These are phyloP conservation scores for Penicillium sp. DNA, from an alignment of 2,329 filamentous ascomycete species.

Conservation along the genomic window DNA sequence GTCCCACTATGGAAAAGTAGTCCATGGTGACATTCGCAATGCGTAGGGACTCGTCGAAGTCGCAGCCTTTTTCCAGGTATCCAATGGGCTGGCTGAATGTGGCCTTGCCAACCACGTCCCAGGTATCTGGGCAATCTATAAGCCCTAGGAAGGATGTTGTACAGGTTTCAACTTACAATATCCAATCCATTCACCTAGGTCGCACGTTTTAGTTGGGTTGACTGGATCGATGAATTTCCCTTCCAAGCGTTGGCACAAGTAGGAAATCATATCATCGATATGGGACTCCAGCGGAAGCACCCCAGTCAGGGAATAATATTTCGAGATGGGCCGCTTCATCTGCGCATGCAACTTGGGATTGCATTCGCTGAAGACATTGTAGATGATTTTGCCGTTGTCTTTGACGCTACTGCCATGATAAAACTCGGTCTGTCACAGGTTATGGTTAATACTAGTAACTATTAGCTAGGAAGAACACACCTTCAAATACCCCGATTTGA, in stretches of 20 bases:
- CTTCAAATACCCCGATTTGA: conserved; percentile 28
- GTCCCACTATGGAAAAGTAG: conserved; percentile 24
- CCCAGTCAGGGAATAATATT: conserved; percentile 34
- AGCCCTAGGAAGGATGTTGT: neutral
- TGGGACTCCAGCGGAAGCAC: conserved; percentile 25
- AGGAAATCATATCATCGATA: conserved; percentile 30
- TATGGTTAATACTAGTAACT: neutral
- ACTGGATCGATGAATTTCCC: conserved; percentile 29
- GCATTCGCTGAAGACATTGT: conserved; percentile 40
- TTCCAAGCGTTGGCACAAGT: conserved; percentile 35
- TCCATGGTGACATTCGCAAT: conserved; percentile 20
- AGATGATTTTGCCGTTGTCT: conserved; percentile 36
- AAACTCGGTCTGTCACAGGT: conserved; percentile 34
- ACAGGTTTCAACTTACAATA: conserved; percentile 33
- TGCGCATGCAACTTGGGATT: conserved; percentile 33
- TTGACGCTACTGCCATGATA: conserved; percentile 38
- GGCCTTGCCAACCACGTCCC: conserved; percentile 27
- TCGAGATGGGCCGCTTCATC: conserved; percentile 39
- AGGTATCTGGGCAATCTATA: conserved; percentile 14
- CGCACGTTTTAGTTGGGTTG: conserved; percentile 27
- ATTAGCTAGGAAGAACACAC: neutral
- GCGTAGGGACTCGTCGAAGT: conserved; percentile 21
- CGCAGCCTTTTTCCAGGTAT: conserved; percentile 26
- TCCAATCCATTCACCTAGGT: conserved; percentile 44
- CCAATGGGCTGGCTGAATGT: conserved; percentile 29